Evolutionary conservation across 345 rosid species (phyloP).

Genomic region (Salix udensis): DNA sequence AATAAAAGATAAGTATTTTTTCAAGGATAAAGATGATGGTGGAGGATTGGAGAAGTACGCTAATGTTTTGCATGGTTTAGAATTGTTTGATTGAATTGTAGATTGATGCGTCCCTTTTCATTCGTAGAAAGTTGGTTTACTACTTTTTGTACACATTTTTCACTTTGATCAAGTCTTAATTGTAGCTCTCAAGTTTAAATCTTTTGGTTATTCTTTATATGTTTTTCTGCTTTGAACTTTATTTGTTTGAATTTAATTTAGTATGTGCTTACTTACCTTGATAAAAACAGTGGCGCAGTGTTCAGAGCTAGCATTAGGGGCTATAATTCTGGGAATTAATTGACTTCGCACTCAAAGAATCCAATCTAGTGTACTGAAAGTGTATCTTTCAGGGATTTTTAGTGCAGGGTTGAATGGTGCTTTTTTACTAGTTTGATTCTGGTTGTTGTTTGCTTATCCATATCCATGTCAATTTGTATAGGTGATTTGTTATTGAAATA

Average conservation of each 20-base stretch:
- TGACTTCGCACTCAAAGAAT: background rate
- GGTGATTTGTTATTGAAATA: too few relatives aligned
- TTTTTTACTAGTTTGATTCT: too few relatives aligned
- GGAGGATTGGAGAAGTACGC: constrained; percentile 61
- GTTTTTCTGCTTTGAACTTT: too few relatives aligned
- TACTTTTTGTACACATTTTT: background rate
- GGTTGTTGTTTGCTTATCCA: too few relatives aligned
- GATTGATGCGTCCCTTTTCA: background rate
- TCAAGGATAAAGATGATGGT: constrained; percentile 23
- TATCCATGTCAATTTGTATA: too few relatives aligned
- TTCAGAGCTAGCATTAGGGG: background rate
- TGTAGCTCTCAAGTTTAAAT: background rate
- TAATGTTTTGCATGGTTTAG: constrained; percentile 72
- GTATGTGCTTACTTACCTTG: too few relatives aligned
- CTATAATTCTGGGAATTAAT: background rate
- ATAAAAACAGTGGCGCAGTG: too few relatives aligned
- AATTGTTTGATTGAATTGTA: constrained; percentile 2
- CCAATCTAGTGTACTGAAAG: background rate
- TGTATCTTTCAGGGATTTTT: background rate
- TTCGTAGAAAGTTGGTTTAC: background rate
- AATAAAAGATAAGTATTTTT: constrained; percentile 60
- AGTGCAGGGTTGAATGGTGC: too few relatives aligned
- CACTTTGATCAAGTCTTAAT: background rate
- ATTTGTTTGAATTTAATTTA: background rate
- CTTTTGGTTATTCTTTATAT: too few relatives aligned